Evolutionary conservation across 768 basidiomycete genomes (phyloP).

Genomic region (Boletus reticulatus): DNA sequence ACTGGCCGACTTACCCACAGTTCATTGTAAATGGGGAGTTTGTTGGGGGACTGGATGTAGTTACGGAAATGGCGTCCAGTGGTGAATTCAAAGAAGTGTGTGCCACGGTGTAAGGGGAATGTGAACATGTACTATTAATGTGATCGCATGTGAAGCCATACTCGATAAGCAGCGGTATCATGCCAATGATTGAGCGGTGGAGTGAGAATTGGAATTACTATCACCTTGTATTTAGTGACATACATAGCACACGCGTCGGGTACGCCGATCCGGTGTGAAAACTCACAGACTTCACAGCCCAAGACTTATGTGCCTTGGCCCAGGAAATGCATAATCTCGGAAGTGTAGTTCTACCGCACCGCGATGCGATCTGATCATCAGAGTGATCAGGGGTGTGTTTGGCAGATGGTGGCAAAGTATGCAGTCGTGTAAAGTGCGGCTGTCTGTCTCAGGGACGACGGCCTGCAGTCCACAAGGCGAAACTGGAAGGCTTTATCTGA

Average conservation of each 20-base stretch:
- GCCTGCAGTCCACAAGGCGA: neutral
- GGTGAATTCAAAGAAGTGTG: slow-evolving; percentile 68
- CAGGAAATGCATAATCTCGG: neutral
- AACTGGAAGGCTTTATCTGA: neutral
- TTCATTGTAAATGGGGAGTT: slow-evolving; percentile 88
- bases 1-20: slow-evolving; percentile 91
- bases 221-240: slow-evolving; percentile 2
- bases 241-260: slow-evolving; percentile 9
- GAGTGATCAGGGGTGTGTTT: neutral
- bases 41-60: slow-evolving; percentile 92
- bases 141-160: neutral
- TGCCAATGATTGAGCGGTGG: neutral
- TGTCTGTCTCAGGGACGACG: neutral
- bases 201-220: slow-evolving; percentile 2
- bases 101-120: neutral
- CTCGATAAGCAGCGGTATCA: neutral
- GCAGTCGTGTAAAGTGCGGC: neutral
- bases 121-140: neutral
- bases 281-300: neutral
- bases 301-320: too few species aligned
- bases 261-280: neutral
- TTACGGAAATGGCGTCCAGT: slow-evolving; percentile 80
- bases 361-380: slow-evolving; percentile 1
- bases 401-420: neutral
- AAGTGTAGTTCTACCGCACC: neutral